phyloP scores from a whole-genome alignment of 2,329 filamentous ascomycete genomes.

The Scortechinia acanthostroma region DNA sequence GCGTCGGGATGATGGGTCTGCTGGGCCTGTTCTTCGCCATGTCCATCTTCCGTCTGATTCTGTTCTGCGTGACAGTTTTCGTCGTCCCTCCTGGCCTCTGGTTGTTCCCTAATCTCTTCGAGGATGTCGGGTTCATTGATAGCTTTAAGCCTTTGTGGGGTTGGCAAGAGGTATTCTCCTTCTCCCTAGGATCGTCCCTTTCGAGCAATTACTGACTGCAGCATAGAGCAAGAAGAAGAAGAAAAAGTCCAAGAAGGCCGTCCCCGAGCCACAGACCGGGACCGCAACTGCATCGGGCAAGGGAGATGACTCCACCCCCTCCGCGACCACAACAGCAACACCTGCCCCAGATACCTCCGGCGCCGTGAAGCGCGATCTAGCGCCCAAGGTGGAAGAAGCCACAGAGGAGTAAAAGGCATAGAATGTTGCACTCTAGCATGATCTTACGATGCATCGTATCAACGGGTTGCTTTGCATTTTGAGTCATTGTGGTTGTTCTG shows the following conservation, averaged over 20 bases:
- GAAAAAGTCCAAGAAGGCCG: background rate
- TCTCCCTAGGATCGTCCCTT: no score
- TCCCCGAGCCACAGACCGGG: background rate
- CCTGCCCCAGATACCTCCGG: background rate
- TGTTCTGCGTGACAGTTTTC: slow-evolving; percentile 91
- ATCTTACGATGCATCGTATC: no score
- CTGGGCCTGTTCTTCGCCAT: slow-evolving; percentile 93
- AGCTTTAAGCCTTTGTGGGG: slow-evolving; percentile 94
- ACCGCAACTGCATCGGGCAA: no score
- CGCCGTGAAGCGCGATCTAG: background rate
- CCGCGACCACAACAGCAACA: background rate
- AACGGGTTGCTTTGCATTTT: no score
- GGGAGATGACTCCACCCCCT: background rate
- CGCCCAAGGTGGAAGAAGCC: background rate
- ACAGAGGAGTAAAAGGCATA: slow-evolving; percentile 2
- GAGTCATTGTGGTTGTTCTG: no score
- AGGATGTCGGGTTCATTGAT: slow-evolving; percentile 97
- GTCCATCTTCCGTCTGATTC: slow-evolving; percentile 90
- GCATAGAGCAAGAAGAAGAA: slow-evolving; percentile 2
- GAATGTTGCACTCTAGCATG: no score
- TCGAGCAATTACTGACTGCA: no score
- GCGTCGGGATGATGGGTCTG: slow-evolving; percentile 83
- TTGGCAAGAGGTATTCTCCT: slow-evolving; percentile 76
- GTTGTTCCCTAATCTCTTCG: slow-evolving; percentile 96
- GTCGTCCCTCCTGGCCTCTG: slow-evolving; percentile 79